Percentiles rank a stretch among this genome's conserved stretches.
Evolutionary conservation across 495 filamentous ascomycete species (phyloP).

Genomic region (Penicillium verhagenii): DNA sequence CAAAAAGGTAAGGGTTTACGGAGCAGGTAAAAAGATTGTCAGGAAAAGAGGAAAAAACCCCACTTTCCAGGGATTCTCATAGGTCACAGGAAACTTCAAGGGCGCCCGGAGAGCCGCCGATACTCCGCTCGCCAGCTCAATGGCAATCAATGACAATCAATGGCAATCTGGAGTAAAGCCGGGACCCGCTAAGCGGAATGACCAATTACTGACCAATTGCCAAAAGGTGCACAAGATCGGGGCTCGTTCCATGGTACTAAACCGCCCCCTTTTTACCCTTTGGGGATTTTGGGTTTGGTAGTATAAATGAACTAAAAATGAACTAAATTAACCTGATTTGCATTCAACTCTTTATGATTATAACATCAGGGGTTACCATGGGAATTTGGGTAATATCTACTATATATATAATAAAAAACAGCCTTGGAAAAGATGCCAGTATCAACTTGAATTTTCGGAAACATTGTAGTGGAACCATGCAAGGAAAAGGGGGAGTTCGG

Average conservation of each 20-base stretch:
- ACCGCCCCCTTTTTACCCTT: conserved; percentile 11
- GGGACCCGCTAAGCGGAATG: not conserved
- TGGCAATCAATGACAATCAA: not conserved
- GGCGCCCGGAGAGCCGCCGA: conserved; percentile 30
- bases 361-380: too few relatives aligned
- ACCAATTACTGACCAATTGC: conserved; percentile 5
- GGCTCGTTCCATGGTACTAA: conserved; percentile 1
- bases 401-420: too few relatives aligned
- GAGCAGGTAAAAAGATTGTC: not conserved
- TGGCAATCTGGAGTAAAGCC: conserved; percentile 3
- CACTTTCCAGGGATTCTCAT: conserved; percentile 9
- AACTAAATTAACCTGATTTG: conserved; percentile 1
- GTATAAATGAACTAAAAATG: too few relatives aligned
- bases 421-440: too few relatives aligned
- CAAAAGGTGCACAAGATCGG: not conserved
- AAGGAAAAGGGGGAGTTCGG: conserved; percentile 3
- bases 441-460: not conserved
- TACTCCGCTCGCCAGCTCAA: conserved; percentile 14
- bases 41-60: not conserved
- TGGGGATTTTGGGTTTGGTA: conserved; percentile 9
- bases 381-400: too few relatives aligned
- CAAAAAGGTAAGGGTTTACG: too few relatives aligned
- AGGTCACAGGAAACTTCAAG: not conserved
- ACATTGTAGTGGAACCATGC: not conserved
- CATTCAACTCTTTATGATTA: too few relatives aligned